Conservation (phyloP, 495 filamentous ascomycete genomes). For the Penicillium pancosmium region DNA sequence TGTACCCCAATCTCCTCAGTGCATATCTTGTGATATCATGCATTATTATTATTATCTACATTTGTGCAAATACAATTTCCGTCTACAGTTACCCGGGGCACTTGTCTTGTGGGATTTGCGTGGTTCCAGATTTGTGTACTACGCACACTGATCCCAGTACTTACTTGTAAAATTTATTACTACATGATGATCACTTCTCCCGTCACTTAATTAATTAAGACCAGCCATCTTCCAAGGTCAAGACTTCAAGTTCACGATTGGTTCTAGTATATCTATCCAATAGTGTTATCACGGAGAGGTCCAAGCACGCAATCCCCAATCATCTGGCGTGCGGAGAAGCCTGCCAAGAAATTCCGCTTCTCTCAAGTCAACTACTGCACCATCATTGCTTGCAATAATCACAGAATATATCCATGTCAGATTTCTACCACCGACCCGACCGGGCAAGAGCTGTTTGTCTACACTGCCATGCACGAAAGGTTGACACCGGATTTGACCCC, state of each 20-base stretch:
- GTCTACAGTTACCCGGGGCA: background rate
- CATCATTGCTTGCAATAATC: background rate
- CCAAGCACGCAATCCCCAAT: background rate
- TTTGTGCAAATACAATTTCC: slow-evolving; percentile 23
- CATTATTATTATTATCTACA: slow-evolving; percentile 6
- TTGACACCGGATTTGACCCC: slow-evolving; percentile 5
- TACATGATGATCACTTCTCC: too few species aligned
- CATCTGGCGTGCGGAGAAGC: background rate
- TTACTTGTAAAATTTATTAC: too few species aligned
- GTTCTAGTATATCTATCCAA: too few species aligned
- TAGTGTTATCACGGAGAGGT: background rate
- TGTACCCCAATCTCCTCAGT: slow-evolving; percentile 17
- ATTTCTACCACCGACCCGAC: background rate
- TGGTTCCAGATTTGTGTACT: slow-evolving; percentile 13
- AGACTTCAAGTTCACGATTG: too few species aligned
- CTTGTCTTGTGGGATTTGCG: slow-evolving; percentile 9
- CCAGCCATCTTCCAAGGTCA: too few species aligned
- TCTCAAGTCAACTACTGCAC: background rate
- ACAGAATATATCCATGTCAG: background rate
- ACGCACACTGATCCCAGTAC: background rate
- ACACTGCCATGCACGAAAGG: slow-evolving; percentile 11
- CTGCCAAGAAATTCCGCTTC: background rate
- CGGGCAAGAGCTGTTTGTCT: slow-evolving; percentile 8
- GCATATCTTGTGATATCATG: slow-evolving; percentile 19
- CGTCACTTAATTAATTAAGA: too few species aligned